These are phyloP conservation scores for Vigna reflexopilosa DNA, from an alignment of 306 rosid genomes.

Conservation along the genomic window DNA sequence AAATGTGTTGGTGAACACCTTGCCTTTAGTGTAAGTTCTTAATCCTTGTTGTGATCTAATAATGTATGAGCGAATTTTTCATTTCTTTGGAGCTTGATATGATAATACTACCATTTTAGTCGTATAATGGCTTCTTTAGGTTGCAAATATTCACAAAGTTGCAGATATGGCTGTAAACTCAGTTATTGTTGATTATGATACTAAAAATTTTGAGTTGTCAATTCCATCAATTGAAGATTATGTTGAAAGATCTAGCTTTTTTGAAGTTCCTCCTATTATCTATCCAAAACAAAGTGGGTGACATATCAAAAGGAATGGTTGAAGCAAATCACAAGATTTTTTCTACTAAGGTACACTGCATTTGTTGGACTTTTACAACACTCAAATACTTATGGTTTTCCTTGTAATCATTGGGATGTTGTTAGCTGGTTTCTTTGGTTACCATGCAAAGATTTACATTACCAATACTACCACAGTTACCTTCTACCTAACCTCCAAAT, in stretches of 20 bases:
- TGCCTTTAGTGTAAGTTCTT: too few relatives aligned
- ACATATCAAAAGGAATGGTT: conserved; percentile 84
- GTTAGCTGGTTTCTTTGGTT: conserved; percentile 56
- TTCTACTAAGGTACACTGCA: conserved; percentile 67
- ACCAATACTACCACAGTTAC: too few relatives aligned
- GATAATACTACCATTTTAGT: conserved; percentile 37
- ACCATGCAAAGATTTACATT: too few relatives aligned
- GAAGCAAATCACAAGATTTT: conserved; percentile 81
- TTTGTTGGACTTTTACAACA: too few relatives aligned
- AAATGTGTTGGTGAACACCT: too few relatives aligned
- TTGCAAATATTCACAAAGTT: conserved; percentile 55
- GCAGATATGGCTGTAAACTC: conserved; percentile 75
- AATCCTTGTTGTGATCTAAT: too few relatives aligned
- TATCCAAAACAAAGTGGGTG: conserved; percentile 75
- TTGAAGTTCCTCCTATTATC: conserved; percentile 74
- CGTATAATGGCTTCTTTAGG: conserved; percentile 57
- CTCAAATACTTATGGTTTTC: too few relatives aligned
- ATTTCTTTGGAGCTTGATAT: not conserved
- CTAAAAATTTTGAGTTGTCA: conserved; percentile 68
- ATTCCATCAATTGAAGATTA: conserved; percentile 87
- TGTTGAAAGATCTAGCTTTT: conserved; percentile 70
- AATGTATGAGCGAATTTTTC: too few relatives aligned
- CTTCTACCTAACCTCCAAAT: too few relatives aligned
- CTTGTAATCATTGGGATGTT: not conserved
- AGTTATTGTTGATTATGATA: conserved; percentile 70